Percentiles rank a stretch among this genome's conserved stretches.
phyloP scores from a whole-genome alignment of 163 green algal genomes.

The Scenedesmus sp. region DNA sequence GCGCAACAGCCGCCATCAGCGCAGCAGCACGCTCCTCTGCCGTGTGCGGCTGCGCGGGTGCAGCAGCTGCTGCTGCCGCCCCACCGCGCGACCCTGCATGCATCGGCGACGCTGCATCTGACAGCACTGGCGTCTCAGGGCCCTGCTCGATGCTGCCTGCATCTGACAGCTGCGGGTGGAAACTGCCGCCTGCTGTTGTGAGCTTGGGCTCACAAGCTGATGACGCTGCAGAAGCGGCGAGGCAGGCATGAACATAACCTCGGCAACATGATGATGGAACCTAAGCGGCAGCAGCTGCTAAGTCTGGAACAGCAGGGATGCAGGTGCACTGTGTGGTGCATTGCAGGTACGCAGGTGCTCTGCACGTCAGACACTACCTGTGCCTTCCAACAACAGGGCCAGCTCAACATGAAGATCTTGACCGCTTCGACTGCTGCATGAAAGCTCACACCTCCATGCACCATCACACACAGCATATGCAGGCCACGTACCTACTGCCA shows the following conservation, averaged over 20 bases:
- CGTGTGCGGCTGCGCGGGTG: background rate
- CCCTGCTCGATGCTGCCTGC: conserved; percentile 12
- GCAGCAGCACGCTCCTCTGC: conserved; percentile 45
- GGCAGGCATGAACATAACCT: background rate
- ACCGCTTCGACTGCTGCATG: too few relatives aligned
- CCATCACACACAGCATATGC: background rate
- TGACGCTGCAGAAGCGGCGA: background rate
- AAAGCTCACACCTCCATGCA: too few relatives aligned
- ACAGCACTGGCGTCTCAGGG: background rate
- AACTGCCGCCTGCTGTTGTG: background rate
- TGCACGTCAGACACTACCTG: too few relatives aligned
- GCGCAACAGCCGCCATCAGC: conserved; percentile 46
- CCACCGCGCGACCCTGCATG: background rate
- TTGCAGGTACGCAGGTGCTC: background rate
- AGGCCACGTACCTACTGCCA: background rate
- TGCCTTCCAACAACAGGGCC: too few relatives aligned
- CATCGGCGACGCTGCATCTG: background rate
- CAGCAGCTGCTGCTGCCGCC: conserved; percentile 27
- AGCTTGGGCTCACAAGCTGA: background rate
- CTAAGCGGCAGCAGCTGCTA: background rate
- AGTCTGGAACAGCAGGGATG: background rate
- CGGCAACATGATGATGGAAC: background rate
- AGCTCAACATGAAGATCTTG: too few relatives aligned
- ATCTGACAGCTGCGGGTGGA: background rate
- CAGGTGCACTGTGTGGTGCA: background rate